phyloP scores from a whole-genome alignment of 768 basidiomycete species.

The Mycena floridula region DNA sequence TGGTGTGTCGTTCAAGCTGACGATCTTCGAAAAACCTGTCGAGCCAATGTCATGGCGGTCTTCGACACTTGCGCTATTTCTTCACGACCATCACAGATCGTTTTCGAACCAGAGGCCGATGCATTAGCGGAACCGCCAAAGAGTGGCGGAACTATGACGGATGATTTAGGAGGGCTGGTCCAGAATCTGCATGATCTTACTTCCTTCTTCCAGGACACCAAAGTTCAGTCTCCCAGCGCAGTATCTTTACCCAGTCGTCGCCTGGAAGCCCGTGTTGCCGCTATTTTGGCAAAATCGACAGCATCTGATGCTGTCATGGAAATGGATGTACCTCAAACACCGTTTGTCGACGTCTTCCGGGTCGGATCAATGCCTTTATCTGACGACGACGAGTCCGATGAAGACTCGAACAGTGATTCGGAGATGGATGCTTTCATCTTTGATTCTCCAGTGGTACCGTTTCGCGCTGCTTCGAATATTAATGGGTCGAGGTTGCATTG shows the following conservation, averaged over 20 bases:
- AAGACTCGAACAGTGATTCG: slow-evolving; percentile 39
- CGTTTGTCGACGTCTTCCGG: slow-evolving; percentile 71
- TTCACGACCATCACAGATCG: slow-evolving; percentile 62
- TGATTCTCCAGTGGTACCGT: slow-evolving; percentile 40
- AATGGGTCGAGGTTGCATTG: slow-evolving; percentile 38
- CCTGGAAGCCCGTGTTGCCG: slow-evolving; percentile 73
- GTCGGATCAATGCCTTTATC: slow-evolving; percentile 35
- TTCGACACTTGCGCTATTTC: slow-evolving; percentile 78
- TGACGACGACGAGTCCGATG: slow-evolving; percentile 43
- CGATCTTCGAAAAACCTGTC: slow-evolving; percentile 52
- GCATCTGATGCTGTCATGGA: slow-evolving; percentile 36
- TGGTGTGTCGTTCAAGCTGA: slow-evolving; percentile 80
- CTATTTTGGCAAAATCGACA: slow-evolving; percentile 78
- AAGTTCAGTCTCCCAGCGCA: slow-evolving; percentile 20
- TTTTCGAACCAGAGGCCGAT: slow-evolving; percentile 63
- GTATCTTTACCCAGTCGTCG: slow-evolving; percentile 47
- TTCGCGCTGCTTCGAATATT: slow-evolving; percentile 36
- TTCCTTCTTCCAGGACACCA: slow-evolving; percentile 60
- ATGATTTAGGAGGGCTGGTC: slow-evolving; percentile 73
- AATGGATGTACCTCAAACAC: slow-evolving; percentile 64
- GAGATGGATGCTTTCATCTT: slow-evolving; percentile 59
- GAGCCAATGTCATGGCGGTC: slow-evolving; percentile 77
- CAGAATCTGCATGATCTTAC: slow-evolving; percentile 73
- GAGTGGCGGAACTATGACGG: slow-evolving; percentile 28
- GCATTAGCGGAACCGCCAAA: slow-evolving; percentile 34